Evolutionary conservation across 2,329 filamentous ascomycete species (phyloP), one percentile per base, ranked within the genome.

Genomic region (Xylariaceae sp.): DNA sequence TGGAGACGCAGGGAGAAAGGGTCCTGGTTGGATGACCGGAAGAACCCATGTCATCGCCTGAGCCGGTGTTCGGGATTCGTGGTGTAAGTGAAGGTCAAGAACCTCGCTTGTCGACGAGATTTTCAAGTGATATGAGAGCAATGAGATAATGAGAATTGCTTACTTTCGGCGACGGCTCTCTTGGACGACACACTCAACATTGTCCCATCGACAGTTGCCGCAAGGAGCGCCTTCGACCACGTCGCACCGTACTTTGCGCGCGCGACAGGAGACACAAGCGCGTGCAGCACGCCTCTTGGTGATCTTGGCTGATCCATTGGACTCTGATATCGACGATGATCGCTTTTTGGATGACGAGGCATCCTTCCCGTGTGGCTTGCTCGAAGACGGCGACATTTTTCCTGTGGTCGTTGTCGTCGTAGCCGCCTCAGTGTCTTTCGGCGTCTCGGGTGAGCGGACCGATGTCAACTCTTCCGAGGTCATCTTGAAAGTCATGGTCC

Each of bases 221-320:
- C 89, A 95, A 1, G 89, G 89, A 33, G 84, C 84, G 37, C 85
- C 85, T 64, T 95, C 89, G 44, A 93, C 89, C 42, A 95, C 89
- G 69, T 96, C 90, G 70, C 90, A 96, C 43, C 90, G 81, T 32
- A 96, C 90, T 64, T 96, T 96, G 60, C 90, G 82, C 43, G 86
- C 83, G 56, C 90, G 79, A 66, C 90, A 95, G 37, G 53, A 56
- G 18, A 89, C 87, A 63, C 90, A 96, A 15, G 90, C 90, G 54
- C 91, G 87, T 9, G 89, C 89, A n/a, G 90, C 89, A 59, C 90
- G 79, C 57, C 89, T 78, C 68, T 95, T 96, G 39, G 68, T 78
- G 48, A 73, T 57, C 59, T 80, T 81, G 45, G 66, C 60, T 9
- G 60, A 49, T 28, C 60, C 63, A 47, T 57, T 64, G 43, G 60